Base-by-base conservation (phyloP, 192 early-diverging fungal genomes). In the Borealophlyctis nickersoniae region DNA sequence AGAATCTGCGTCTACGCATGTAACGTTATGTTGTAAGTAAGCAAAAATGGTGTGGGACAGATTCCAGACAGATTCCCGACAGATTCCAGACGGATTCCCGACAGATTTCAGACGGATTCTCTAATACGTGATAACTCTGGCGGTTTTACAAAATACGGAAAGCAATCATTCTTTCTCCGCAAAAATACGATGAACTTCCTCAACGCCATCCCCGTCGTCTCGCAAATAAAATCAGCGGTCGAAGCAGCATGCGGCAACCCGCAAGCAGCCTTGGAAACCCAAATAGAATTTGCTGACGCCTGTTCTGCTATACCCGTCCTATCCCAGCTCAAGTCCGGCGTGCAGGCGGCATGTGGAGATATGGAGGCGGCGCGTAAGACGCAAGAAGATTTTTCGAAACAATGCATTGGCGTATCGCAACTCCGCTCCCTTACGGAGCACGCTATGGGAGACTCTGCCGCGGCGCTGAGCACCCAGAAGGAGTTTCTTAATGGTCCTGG, bases 401-500 rank as follows among this genome's bases (percentile, higher is more conserved):
- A 62, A 31, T 65, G 56, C 30, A 11, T 35, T 11, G 54, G 22
- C 60, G 61, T 65, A 14, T 65, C 63, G 60, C 63, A 65, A 31
- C 4, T 62, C 14, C 63, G 63, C 11, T 65, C 63, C 4, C 5
- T 64, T 19, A 30, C 32, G 30, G 63, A 62, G 28, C 7, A 61
- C 19, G 16, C 22, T 19, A 5, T 65, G 26, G 63, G 63, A 9
- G 11, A 64, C 50, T 4, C n/a, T 23, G 62, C 65, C 14, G 63
- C 14, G n/a, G 63, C 63, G 56, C 16, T 9, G 36, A 31, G 14
- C 4, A 65, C 62, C 11, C 63, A 64, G 34, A 5, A 67, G 27
- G 62, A 66, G 13, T 65, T 65, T 65, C 7, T 65, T 11, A n/a
- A 65, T 27, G 63, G 63, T 14, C 63, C 60, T 14, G 63, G 63